Evolutionary conservation across 169 alveolate species (phyloP).

Genomic region (Nephromyces sp.): DNA sequence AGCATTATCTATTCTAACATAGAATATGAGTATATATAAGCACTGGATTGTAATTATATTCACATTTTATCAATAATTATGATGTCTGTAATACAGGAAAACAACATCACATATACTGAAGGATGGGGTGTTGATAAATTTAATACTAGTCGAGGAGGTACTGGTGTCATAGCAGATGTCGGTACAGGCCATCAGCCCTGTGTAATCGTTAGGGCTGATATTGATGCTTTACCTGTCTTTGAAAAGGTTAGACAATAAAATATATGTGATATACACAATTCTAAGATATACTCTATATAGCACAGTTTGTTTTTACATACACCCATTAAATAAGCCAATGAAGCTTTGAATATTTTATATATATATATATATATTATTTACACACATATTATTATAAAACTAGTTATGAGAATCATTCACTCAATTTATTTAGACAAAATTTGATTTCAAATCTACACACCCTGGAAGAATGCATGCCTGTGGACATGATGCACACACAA

Average conservation of each 20-base stretch:
- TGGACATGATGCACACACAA: slow-evolving; percentile 43
- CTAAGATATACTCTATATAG: no score
- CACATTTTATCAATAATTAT: no score
- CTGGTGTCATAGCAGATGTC: slow-evolving; percentile 23
- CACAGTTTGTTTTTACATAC: no score
- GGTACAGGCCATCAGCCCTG: slow-evolving; percentile 24
- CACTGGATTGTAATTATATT: no score
- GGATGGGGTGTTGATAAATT: neutral
- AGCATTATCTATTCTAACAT: no score
- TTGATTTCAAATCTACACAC: slow-evolving; percentile 12
- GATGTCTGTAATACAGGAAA: no score
- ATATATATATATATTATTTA: no score
- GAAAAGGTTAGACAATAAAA: no score
- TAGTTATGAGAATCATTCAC: neutral
- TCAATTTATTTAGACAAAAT: slow-evolving; percentile 11
- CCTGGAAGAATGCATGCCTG: slow-evolving; percentile 44
- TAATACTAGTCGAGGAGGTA: neutral
- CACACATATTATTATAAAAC: neutral
- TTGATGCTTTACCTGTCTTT: slow-evolving; percentile 18
- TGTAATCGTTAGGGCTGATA: slow-evolving; percentile 18
- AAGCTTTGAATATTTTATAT: no score
- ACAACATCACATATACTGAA: neutral
- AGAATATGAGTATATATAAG: no score
- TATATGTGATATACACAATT: no score
- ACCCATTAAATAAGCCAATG: no score